A percentile compares a stretch with the other conserved stretches of the same genome.
Conservation (phyloP, 306 rosid species). For the Vachellia pachyceras region DNA sequence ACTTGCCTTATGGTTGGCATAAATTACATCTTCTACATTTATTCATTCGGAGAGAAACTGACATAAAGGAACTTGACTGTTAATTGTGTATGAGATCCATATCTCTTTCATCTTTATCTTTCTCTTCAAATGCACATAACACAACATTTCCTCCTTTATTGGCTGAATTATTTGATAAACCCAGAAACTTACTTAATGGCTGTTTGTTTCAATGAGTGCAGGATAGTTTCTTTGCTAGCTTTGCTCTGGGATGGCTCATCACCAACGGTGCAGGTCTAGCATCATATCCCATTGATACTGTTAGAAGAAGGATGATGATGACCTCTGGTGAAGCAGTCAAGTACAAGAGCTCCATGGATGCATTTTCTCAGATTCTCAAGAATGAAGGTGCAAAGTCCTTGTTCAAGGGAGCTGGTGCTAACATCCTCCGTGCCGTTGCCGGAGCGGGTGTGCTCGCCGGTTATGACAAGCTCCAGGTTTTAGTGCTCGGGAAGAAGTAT, state of each 20-base stretch:
- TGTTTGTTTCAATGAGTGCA: slow-evolving; percentile 33
- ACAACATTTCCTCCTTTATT: no score
- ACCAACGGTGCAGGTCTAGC: slow-evolving; percentile 89
- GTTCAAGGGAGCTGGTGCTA: slow-evolving; percentile 95
- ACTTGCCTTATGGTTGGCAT: background rate
- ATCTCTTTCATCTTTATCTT: background rate
- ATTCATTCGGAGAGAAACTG: background rate
- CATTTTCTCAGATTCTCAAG: slow-evolving; percentile 72
- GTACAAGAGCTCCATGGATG: slow-evolving; percentile 89
- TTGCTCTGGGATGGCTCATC: slow-evolving; percentile 69
- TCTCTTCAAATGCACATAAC: background rate
- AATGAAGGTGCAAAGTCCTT: slow-evolving; percentile 88
- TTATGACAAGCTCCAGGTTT: slow-evolving; percentile 79
- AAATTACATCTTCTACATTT: background rate
- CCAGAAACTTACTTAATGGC: slow-evolving; percentile 1
- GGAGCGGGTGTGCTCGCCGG: slow-evolving; percentile 97
- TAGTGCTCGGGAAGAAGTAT: slow-evolving; percentile 77
- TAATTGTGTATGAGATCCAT: background rate
- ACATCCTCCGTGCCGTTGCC: slow-evolving; percentile 85
- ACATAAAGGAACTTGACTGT: background rate
- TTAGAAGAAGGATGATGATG: slow-evolving; percentile 99
- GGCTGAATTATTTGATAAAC: background rate
- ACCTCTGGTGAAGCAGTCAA: slow-evolving; percentile 93
- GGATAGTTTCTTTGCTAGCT: slow-evolving; percentile 89
- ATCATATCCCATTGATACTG: slow-evolving; percentile 89